These are phyloP conservation scores for Neofusicoccum laricinum DNA, from an alignment of 2,329 filamentous ascomycete species.

Conservation along the genomic window DNA sequence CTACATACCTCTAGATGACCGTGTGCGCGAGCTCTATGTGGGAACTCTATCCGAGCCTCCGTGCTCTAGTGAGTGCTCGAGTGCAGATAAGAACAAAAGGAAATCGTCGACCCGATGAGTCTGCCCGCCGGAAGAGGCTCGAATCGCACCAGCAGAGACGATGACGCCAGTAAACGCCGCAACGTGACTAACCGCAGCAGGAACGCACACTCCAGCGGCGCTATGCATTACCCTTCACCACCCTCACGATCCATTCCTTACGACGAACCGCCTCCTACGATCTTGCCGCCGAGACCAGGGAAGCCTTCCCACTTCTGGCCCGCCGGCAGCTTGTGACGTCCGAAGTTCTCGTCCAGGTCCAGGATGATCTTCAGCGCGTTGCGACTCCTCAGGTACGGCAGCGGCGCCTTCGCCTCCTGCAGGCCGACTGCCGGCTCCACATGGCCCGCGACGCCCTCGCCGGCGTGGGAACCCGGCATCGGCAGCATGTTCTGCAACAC, in stretches of 20 bases:
- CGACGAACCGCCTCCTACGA: conserved; percentile 25
- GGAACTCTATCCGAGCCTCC: background rate
- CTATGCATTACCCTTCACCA: conserved; percentile 17
- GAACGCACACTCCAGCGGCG: background rate
- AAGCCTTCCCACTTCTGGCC: conserved; percentile 34
- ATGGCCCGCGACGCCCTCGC: conserved; percentile 54
- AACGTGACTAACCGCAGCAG: conserved; percentile 4
- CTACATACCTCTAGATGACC: conserved; percentile 2
- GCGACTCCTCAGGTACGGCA: conserved; percentile 69
- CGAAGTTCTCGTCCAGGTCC: conserved; percentile 92
- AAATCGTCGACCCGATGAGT: background rate
- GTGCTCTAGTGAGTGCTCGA: background rate
- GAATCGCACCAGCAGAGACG: background rate
- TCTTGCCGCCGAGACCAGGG: conserved; percentile 34
- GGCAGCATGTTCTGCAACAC: conserved; percentile 79
- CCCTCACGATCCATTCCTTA: conserved; percentile 18
- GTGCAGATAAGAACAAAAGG: background rate
- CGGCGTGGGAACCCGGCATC: conserved; percentile 61
- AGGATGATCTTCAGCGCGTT: conserved; percentile 96
- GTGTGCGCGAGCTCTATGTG: conserved; percentile 11
- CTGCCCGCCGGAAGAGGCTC: conserved; percentile 11
- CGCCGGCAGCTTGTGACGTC: conserved; percentile 61
- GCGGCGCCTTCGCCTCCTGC: conserved; percentile 60
- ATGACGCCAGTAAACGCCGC: conserved; percentile 9
- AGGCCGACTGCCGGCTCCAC: conserved; percentile 63